These are phyloP conservation scores for Apiospora pterosperma DNA, from an alignment of 2,329 filamentous ascomycete genomes.

Conservation along the genomic window DNA sequence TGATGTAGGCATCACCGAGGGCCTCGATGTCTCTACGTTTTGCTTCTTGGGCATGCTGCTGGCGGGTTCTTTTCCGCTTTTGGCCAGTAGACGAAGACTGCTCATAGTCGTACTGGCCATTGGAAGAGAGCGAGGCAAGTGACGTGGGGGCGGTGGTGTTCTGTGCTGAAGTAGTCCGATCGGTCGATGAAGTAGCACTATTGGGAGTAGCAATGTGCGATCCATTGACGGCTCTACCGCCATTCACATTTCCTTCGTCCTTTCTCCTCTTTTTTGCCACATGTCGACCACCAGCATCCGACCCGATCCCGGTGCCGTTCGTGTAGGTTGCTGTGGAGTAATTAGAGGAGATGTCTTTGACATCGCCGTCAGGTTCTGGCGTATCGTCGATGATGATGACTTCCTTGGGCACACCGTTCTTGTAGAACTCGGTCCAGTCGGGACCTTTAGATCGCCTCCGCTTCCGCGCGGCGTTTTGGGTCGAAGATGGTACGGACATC, in stretches of 20 bases:
- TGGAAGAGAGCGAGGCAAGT: constrained; percentile 64
- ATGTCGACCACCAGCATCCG: constrained; percentile 38
- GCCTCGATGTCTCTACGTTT: constrained; percentile 73
- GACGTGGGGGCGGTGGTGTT: constrained; percentile 91
- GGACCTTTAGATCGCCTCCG: constrained; percentile 60
- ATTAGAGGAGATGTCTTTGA: constrained; percentile 29
- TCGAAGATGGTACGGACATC: constrained; percentile 32
- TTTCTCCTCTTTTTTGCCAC: constrained; percentile 73
- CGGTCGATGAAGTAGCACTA: constrained; percentile 74
- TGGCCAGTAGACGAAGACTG: constrained; percentile 64
- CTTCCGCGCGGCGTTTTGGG: constrained; percentile 40
- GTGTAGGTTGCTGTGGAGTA: constrained; percentile 34
- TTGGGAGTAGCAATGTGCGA: constrained; percentile 72
- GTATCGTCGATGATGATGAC: constrained; percentile 75
- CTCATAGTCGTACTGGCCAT: constrained; percentile 63
- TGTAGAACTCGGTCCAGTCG: constrained; percentile 79
- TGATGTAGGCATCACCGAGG: constrained; percentile 67
- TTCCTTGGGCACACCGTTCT: constrained; percentile 79
- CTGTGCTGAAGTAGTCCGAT: constrained; percentile 75
- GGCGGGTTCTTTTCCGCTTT: constrained; percentile 81
- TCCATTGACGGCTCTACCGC: constrained; percentile 48
- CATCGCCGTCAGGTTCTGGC: constrained; percentile 50
- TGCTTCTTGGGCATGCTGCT: constrained; percentile 77
- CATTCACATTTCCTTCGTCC: constrained; percentile 70
- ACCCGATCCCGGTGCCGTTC: constrained; percentile 27